phyloP scores from a whole-genome alignment of 2,329 filamentous ascomycete species.

The Colletotrichum liaoningense region DNA sequence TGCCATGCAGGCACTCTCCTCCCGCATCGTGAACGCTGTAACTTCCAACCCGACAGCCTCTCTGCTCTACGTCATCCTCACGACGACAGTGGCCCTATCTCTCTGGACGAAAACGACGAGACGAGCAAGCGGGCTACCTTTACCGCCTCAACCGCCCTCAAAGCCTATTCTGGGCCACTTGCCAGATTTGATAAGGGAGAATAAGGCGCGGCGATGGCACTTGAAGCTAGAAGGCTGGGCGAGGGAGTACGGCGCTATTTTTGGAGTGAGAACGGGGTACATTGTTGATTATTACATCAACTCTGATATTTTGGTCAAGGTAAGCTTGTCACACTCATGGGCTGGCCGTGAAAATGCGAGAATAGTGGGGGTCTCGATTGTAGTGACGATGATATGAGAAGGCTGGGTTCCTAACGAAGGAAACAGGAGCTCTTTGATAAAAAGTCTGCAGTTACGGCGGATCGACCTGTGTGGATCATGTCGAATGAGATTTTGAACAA shows the following conservation, averaged over 20 bases:
- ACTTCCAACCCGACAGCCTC: not conserved
- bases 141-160: not conserved
- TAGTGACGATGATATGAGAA: too few species aligned
- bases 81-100: not conserved
- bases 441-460: constrained; percentile 13
- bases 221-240: constrained; percentile 7
- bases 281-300: constrained; percentile 24
- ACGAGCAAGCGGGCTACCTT: too few species aligned
- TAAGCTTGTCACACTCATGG: too few species aligned
- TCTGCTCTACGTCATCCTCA: not conserved
- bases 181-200: constrained; percentile 1
- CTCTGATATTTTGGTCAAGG: constrained; percentile 8
- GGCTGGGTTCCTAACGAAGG: too few species aligned
- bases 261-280: constrained; percentile 6
- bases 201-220: constrained; percentile 5
- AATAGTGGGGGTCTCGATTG: too few species aligned
- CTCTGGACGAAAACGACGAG: not conserved
- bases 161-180: not conserved
- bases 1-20: not conserved
- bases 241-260: constrained; percentile 6
- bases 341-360: too few species aligned
- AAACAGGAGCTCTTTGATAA: constrained; percentile 13
- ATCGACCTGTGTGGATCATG: constrained; percentile 20
- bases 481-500: constrained; percentile 16
- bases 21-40: not conserved